phyloP scores from a whole-genome alignment of 1,284 basidiomycete species.

The Retiboletus fuscus region DNA sequence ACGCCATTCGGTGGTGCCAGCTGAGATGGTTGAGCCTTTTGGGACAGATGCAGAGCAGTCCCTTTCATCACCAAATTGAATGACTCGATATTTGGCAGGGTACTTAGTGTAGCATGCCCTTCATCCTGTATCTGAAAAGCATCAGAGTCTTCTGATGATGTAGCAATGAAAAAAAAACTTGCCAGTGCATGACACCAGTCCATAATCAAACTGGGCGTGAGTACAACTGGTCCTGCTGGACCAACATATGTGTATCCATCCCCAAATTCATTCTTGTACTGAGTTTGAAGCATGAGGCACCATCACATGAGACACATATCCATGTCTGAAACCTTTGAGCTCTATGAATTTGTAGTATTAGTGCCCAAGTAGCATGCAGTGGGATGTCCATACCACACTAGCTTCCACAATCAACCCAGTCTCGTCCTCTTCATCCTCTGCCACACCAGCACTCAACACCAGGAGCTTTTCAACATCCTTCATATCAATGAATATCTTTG shows the following conservation, averaged over 20 bases:
- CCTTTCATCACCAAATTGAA: background rate
- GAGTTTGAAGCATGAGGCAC: background rate
- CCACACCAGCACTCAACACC: no score
- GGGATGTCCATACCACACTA: no score
- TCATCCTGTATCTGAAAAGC: conserved; percentile 10
- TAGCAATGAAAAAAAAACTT: background rate
- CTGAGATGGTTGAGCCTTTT: background rate
- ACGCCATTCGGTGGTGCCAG: background rate
- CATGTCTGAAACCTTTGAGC: background rate
- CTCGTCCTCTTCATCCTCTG: no score
- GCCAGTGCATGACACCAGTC: conserved; percentile 4
- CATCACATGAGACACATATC: background rate
- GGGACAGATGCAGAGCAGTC: background rate
- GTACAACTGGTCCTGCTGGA: background rate
- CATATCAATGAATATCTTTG: conserved; percentile 35
- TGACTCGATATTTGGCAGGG: background rate
- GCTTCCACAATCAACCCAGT: no score
- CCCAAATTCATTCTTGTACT: conserved; percentile 6
- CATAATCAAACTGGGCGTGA: background rate
- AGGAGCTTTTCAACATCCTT: conserved; percentile 29
- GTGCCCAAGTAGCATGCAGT: background rate
- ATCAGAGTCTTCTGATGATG: background rate
- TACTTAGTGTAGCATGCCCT: conserved; percentile 5
- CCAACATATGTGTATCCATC: background rate
- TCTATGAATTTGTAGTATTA: background rate